Evolutionary conservation across 2,329 filamentous ascomycete genomes (phyloP).

Genomic region (Talaromyces sp.): DNA sequence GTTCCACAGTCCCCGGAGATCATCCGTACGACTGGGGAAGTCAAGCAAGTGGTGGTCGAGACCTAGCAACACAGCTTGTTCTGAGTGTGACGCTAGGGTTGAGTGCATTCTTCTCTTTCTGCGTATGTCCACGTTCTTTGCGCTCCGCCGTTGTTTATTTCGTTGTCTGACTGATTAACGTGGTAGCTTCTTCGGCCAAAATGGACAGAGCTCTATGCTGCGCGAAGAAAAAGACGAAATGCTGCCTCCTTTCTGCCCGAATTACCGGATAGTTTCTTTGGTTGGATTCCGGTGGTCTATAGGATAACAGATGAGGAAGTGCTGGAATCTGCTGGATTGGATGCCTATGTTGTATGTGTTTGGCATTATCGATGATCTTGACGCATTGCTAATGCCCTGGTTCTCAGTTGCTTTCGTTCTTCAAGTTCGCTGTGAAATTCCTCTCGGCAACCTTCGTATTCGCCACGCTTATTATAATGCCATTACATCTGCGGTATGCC

Average conservation of each 20-base stretch:
- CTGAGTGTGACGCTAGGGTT: constrained; percentile 41
- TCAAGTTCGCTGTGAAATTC: constrained; percentile 88
- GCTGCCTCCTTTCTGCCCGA: constrained; percentile 64
- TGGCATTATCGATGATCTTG: neutral
- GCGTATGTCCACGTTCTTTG: constrained; percentile 31
- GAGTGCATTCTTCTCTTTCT: constrained; percentile 43
- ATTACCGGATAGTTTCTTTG: constrained; percentile 78
- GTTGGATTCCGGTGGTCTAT: constrained; percentile 87
- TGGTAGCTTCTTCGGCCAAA: constrained; percentile 72
- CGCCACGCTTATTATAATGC: constrained; percentile 71
- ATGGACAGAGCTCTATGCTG: constrained; percentile 88
- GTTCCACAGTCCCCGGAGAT: constrained; percentile 3
- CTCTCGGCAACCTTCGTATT: constrained; percentile 76
- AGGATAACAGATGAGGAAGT: constrained; percentile 84
- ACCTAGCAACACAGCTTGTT: constrained; percentile 42
- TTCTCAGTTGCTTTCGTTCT: constrained; percentile 75
- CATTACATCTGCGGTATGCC: constrained; percentile 69
- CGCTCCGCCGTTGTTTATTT: neutral
- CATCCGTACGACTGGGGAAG: constrained; percentile 23
- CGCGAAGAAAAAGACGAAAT: constrained; percentile 70
- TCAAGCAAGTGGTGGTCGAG: constrained; percentile 29
- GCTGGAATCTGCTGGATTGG: constrained; percentile 80
- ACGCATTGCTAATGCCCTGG: neutral
- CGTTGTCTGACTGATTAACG: neutral
- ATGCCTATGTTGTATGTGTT: constrained; percentile 81